Evolutionary conservation across 306 rosid genomes (phyloP).

Genomic region (Pyrus betulifolia): DNA sequence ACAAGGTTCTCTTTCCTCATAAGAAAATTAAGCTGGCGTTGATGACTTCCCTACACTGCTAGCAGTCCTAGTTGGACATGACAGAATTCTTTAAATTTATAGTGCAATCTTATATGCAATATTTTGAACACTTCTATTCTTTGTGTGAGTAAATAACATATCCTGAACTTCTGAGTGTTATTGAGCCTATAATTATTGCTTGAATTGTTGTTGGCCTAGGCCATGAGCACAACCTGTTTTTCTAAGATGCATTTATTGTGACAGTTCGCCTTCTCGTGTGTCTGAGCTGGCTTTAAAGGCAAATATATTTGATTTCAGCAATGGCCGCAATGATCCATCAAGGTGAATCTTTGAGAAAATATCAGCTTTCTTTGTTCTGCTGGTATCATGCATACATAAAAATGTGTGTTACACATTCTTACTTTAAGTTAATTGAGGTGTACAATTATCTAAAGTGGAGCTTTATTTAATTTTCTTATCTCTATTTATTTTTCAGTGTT

Average conservation of each 20-base stretch:
- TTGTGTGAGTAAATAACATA: neutral
- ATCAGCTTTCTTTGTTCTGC: neutral
- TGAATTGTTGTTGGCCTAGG: neutral
- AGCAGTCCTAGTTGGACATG: neutral
- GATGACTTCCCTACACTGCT: neutral
- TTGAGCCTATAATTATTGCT: neutral
- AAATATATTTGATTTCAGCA: conserved; percentile 56
- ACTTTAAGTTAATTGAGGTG: neutral
- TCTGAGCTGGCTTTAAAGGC: conserved; percentile 54
- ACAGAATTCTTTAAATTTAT: neutral
- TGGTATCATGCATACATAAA: neutral
- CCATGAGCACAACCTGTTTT: neutral
- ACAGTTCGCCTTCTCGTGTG: conserved; percentile 74
- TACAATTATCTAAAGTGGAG: neutral
- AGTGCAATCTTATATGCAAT: neutral
- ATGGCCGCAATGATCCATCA: conserved; percentile 35
- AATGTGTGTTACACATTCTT: neutral
- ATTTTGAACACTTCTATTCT: neutral
- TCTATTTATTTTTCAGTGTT: neutral
- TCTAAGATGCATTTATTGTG: neutral
- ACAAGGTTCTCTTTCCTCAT: neutral
- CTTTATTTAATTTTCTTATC: neutral
- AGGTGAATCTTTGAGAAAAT: conserved; percentile 41
- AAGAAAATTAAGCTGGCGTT: neutral
- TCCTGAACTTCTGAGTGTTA: neutral